A percentile compares a stretch with the other conserved stretches of the same genome.
phyloP scores from a whole-genome alignment of 129 eudicot genomes.

The Scalesia atractyloides region DNA sequence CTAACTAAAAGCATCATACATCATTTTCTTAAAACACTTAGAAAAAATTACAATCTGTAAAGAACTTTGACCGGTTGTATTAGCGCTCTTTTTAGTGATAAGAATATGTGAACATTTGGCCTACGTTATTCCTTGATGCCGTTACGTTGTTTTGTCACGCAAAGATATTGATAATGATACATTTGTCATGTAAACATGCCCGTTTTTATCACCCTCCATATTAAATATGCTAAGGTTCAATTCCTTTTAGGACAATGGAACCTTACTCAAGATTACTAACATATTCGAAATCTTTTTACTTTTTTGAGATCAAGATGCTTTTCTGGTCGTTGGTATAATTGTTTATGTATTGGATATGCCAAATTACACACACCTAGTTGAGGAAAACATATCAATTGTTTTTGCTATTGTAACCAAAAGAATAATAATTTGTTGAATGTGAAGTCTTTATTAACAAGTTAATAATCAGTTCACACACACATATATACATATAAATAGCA shows the following conservation, averaged over 20 bases:
- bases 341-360: conserved; percentile 14
- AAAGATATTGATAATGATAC: background rate
- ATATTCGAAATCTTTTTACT: background rate
- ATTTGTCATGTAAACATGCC: background rate
- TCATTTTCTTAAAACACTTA: too few relatives aligned
- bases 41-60: background rate
- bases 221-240: conserved; percentile 36
- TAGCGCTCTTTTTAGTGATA: background rate
- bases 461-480: background rate
- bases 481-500: too few relatives aligned
- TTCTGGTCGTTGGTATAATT: background rate
- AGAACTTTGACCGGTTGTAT: background rate
- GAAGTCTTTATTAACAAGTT: background rate
- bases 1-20: background rate
- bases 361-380: background rate
- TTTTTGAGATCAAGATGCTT: conserved; percentile 25
- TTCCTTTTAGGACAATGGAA: conserved; percentile 1
- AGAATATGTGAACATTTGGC: background rate
- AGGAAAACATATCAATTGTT: background rate
- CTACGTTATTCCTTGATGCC: conserved; percentile 1
- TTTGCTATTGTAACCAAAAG: background rate
- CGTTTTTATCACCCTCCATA: background rate
- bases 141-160: background rate
- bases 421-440: background rate
- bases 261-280: conserved; percentile 12